A percentile compares a stretch with the other conserved stretches of the same genome.
These are phyloP conservation scores for Daldinia sp. DNA, from an alignment of 2,329 filamentous ascomycete species.

Conservation along the genomic window DNA sequence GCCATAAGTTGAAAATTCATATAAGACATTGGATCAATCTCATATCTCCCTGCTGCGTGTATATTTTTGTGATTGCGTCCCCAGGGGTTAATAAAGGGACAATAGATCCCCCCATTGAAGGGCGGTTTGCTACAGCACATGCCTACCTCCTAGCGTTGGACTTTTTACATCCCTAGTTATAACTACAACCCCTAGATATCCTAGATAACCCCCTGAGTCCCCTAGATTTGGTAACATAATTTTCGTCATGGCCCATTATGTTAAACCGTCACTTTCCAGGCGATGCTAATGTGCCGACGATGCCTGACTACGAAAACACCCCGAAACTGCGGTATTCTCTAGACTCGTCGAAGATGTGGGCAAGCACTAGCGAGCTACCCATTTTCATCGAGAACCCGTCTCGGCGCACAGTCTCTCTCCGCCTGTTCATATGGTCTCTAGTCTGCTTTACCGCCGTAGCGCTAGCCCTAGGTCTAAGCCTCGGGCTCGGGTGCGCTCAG, in stretches of 20 bases:
- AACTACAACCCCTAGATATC: background rate
- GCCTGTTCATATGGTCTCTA: constrained; percentile 35
- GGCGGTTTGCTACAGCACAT: constrained; percentile 38
- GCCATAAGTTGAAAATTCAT: background rate
- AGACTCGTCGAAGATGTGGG: constrained; percentile 30
- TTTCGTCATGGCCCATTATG: constrained; percentile 32
- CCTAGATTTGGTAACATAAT: background rate
- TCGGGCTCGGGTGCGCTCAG: constrained; percentile 36
- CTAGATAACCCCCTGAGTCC: background rate
- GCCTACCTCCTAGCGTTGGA: constrained; percentile 26
- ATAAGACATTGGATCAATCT: constrained; percentile 12
- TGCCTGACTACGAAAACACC: constrained; percentile 28
- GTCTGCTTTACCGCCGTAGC: constrained; percentile 35
- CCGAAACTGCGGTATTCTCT: constrained; percentile 7
- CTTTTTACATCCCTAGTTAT: constrained; percentile 33
- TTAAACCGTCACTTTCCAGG: constrained; percentile 37
- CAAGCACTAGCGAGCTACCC: constrained; percentile 18
- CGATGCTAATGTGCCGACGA: constrained; percentile 37
- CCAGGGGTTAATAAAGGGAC: background rate
- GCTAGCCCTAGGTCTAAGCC: constrained; percentile 37
- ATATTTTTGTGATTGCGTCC: constrained; percentile 2
- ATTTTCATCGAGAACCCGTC: constrained; percentile 14
- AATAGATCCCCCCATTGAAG: background rate
- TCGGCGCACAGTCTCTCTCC: constrained; percentile 33
- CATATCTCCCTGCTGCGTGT: background rate